Evolutionary conservation across 768 basidiomycete species (phyloP).

Genomic region (Coprinopsis strossmayeri): DNA sequence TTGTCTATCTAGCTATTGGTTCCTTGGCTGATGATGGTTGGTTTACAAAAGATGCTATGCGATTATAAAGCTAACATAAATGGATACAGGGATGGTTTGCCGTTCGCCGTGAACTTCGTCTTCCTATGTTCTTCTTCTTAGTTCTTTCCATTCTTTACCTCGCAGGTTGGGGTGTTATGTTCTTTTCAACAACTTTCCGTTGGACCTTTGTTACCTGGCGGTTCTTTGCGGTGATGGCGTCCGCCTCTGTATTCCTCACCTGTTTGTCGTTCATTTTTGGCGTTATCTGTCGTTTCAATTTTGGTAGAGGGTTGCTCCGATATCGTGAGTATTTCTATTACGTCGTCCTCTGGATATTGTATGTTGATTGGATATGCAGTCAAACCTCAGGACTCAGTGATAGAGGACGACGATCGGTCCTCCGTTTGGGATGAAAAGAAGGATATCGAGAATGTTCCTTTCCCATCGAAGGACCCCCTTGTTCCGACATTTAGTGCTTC

Average conservation of each 20-base stretch:
- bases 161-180: slow-evolving; percentile 67
- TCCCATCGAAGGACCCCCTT: slow-evolving; percentile 46
- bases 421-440: slow-evolving; percentile 44
- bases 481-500: slow-evolving; percentile 49
- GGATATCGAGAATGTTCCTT: slow-evolving; percentile 31
- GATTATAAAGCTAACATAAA: slow-evolving; percentile 5
- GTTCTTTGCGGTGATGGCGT: slow-evolving; percentile 64
- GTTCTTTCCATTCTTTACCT: slow-evolving; percentile 54
- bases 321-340: slow-evolving; percentile 46
- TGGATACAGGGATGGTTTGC: slow-evolving; percentile 63
- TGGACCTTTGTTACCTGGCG: slow-evolving; percentile 71
- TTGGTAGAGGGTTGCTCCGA: slow-evolving; percentile 65
- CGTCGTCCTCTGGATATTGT: slow-evolving; percentile 4
- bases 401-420: slow-evolving; percentile 19
- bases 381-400: slow-evolving; percentile 43
- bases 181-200: slow-evolving; percentile 63
- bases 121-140: slow-evolving; percentile 60
- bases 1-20: slow-evolving; percentile 44
- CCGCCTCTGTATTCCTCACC: slow-evolving; percentile 51
- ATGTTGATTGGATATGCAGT: slow-evolving; percentile 32
- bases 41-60: slow-evolving; percentile 11
- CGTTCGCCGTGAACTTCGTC: slow-evolving; percentile 57
- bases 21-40: slow-evolving; percentile 62
- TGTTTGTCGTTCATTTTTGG: slow-evolving; percentile 53
- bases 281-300: slow-evolving; percentile 64